Evolutionary conservation across 2,329 filamentous ascomycete species (phyloP), one percentile per base, ranked within the genome.

Genomic region (Ophiostoma himal-ulmi): DNA sequence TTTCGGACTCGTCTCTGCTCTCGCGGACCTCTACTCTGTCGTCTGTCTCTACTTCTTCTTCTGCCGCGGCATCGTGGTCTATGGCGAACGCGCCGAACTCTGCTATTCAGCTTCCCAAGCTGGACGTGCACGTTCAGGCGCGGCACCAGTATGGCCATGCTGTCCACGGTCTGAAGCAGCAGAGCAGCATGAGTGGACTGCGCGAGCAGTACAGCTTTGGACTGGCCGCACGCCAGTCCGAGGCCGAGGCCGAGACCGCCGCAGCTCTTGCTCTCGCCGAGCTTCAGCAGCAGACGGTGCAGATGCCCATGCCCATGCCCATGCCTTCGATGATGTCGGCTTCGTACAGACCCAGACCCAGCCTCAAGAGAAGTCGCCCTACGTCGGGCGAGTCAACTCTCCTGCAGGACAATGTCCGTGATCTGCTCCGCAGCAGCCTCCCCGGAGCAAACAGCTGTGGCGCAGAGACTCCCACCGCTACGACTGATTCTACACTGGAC

Each of bases 401-500:
- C 20, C 81, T 89, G 10, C 89, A 91, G 76, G 87, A 90, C 72
- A 89, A 89, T 71, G 89, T 91, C 13, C 87, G 89, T 69, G 85
- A 88, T 69, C 82, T 91, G 74, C 80, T 91, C 37, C 80, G 79
- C 64, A 80, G 77, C 44, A 76, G 76, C 68, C 78, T 80, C 39
- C 73, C 70, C 11, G 70, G 67, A 73, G 41, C 70, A 17, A 70
- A 5, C 22, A 68, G 57, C 69, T 69, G 41, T 20, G 82, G 81
- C 78, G 75, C 81, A 44, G 77, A 80, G 62, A 74, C 48, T 52
- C 34, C 26, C 39, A 26, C 30, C 44, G 34, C 66, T 44, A 11
- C 54, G 34, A 26, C 39, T 48, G 48, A 62, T 37, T 8, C 44
- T 36, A 65, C 52, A 2, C 44, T 52, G 11, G 68, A 69, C 13